Conservation (phyloP, 208 protist species). For the Trypanosoma platydactyli region DNA sequence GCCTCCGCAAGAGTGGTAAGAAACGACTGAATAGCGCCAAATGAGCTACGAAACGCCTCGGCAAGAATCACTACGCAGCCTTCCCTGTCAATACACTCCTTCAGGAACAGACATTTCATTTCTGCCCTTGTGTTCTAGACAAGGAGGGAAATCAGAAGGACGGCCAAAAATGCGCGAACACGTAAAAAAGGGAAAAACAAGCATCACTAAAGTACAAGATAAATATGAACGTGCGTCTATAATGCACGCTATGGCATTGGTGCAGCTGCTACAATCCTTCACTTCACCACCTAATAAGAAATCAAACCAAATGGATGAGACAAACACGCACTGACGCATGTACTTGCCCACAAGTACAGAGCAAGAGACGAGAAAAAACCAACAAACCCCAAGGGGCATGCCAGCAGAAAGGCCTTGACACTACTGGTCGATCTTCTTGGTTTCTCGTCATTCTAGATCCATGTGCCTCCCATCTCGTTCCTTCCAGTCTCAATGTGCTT, state of each 20-base stretch:
- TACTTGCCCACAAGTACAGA: no score
- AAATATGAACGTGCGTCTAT: no score
- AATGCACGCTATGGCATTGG: no score
- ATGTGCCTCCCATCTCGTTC: background rate
- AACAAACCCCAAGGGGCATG: no score
- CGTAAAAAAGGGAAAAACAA: conserved; percentile 3
- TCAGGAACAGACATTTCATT: conserved; percentile 67
- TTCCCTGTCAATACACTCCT: conserved; percentile 39
- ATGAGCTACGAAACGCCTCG: conserved; percentile 70
- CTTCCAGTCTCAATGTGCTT: background rate
- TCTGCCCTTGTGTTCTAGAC: conserved; percentile 1
- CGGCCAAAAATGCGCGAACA: background rate
- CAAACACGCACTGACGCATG: background rate
- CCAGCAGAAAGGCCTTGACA: no score
- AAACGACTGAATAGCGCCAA: conserved; percentile 38
- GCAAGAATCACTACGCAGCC: conserved; percentile 68
- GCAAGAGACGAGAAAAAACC: no score
- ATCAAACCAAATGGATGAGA: background rate
- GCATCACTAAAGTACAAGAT: background rate
- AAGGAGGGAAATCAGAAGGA: background rate
- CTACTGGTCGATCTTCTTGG: no score
- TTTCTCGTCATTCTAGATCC: background rate
- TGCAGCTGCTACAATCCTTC: no score
- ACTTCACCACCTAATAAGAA: background rate
- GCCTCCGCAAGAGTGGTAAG: conserved; percentile 93